These are phyloP conservation scores for Thermomucor indicae-seudaticae DNA, from an alignment of 371 early-diverging fungal genomes.

Conservation along the genomic window DNA sequence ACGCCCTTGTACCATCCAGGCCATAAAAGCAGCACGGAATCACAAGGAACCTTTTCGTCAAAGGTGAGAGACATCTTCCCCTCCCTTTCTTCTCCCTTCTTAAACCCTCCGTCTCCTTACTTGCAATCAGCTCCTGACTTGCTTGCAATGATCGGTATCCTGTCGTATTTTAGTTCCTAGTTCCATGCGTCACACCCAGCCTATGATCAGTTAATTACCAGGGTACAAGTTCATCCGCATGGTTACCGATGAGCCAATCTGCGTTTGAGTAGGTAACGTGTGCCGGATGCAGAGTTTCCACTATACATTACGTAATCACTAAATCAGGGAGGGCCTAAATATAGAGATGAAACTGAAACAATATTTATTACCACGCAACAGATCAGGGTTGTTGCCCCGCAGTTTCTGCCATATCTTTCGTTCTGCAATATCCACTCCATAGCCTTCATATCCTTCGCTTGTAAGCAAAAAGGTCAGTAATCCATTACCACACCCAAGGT, in stretches of 20 bases:
- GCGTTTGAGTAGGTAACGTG: slow-evolving; percentile 38
- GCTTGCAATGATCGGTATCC: slow-evolving; percentile 73
- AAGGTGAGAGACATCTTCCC: slow-evolving; percentile 52
- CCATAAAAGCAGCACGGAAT: slow-evolving; percentile 85
- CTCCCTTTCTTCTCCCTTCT: slow-evolving; percentile 30
- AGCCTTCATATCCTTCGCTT: slow-evolving; percentile 77
- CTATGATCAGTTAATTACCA: slow-evolving; percentile 51
- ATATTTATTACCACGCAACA: slow-evolving; percentile 33
- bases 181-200: not conserved
- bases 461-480: slow-evolving; percentile 74
- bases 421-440: slow-evolving; percentile 73
- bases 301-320: too few relatives aligned
- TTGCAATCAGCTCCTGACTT: slow-evolving; percentile 54
- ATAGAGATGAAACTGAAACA: too few relatives aligned
- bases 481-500: slow-evolving; percentile 93
- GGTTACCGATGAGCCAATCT: slow-evolving; percentile 90
- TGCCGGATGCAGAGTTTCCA: slow-evolving; percentile 61
- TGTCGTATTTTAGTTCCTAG: not conserved
- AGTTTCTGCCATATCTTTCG: slow-evolving; percentile 74
- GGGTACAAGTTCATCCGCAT: slow-evolving; percentile 86
- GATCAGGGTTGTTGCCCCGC: slow-evolving; percentile 20
- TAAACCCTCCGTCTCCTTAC: slow-evolving; percentile 26
- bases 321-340: too few relatives aligned
- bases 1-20: slow-evolving; percentile 59
- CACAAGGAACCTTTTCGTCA: slow-evolving; percentile 55